These are phyloP conservation scores for Colletotrichum simmondsii DNA, from an alignment of 2,329 filamentous ascomycete genomes.

Conservation along the genomic window DNA sequence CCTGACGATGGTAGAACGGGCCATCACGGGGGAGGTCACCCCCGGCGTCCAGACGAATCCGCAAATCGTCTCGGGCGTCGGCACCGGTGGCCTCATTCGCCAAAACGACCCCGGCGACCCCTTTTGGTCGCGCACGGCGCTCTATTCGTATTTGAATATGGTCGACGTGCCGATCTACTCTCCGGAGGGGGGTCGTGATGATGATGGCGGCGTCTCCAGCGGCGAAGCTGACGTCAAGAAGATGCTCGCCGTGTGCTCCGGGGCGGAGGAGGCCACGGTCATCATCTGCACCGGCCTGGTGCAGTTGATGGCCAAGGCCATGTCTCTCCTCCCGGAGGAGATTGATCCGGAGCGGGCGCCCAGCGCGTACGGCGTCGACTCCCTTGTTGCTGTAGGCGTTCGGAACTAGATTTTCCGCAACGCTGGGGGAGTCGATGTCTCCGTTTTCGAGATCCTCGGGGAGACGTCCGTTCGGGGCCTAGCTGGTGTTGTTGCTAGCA, in stretches of 20 bases:
- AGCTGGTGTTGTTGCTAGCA: constrained; percentile 9
- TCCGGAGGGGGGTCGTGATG: constrained; percentile 23
- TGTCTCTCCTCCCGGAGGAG: constrained; percentile 56
- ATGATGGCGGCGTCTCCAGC: neutral
- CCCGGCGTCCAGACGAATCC: constrained; percentile 48
- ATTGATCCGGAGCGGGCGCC: constrained; percentile 54
- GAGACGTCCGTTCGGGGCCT: constrained; percentile 23
- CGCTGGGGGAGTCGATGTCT: constrained; percentile 30
- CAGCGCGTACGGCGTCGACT: constrained; percentile 62
- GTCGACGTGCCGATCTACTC: constrained; percentile 55
- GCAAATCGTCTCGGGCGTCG: constrained; percentile 63
- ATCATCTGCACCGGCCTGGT: constrained; percentile 51
- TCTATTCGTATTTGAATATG: constrained; percentile 60
- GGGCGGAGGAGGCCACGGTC: constrained; percentile 43
- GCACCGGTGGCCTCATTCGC: constrained; percentile 62
- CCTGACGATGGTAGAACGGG: constrained; percentile 56
- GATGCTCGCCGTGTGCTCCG: constrained; percentile 44
- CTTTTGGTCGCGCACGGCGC: constrained; percentile 62
- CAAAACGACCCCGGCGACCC: constrained; percentile 65
- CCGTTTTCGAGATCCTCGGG: constrained; percentile 32
- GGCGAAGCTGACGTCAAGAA: constrained; percentile 41
- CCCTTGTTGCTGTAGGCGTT: constrained; percentile 57
- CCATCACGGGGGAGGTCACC: constrained; percentile 52
- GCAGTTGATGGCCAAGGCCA: constrained; percentile 54
- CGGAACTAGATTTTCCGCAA: constrained; percentile 34